Conservation (phyloP, 2,329 filamentous ascomycete species). For the Lachnellula suecica region DNA sequence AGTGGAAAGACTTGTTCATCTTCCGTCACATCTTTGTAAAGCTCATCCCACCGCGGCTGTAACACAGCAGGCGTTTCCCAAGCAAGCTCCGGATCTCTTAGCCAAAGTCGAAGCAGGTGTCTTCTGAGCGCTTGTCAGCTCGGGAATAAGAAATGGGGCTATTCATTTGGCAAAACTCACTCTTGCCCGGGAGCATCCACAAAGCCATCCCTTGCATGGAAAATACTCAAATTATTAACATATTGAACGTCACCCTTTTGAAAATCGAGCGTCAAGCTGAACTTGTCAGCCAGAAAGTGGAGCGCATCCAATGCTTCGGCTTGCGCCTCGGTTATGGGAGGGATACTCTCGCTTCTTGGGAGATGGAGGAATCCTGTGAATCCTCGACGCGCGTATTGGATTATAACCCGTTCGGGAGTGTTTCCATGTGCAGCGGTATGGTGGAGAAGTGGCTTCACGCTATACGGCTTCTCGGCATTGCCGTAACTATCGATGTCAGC, state of each 20-base stretch:
- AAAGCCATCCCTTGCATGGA: constrained; percentile 46
- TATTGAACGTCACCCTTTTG: constrained; percentile 43
- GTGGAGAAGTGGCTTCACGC: constrained; percentile 52
- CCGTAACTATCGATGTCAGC: constrained; percentile 44
- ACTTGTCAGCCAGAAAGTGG: constrained; percentile 41
- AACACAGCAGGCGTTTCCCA: constrained; percentile 41
- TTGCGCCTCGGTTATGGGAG: constrained; percentile 47
- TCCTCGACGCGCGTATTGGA: constrained; percentile 59
- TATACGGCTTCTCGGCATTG: constrained; percentile 45
- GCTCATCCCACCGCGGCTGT: constrained; percentile 44
- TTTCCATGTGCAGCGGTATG: constrained; percentile 48
- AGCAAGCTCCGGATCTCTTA: constrained; percentile 41
- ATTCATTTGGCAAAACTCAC: constrained; percentile 18
- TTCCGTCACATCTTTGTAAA: constrained; percentile 51
- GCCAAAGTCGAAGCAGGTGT: constrained; percentile 46
- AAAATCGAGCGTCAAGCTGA: constrained; percentile 37
- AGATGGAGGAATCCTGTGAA: constrained; percentile 58
- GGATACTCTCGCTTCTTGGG: constrained; percentile 52
- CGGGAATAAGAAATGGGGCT: not conserved
- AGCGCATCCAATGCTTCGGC: constrained; percentile 45
- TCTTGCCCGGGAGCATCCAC: constrained; percentile 34
- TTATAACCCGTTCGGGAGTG: constrained; percentile 51
- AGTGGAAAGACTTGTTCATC: constrained; percentile 56
- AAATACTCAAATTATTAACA: constrained; percentile 46
- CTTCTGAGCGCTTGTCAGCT: constrained; percentile 26